Percentiles rank a stretch among this genome's conserved stretches.
phyloP scores from a whole-genome alignment of 495 filamentous ascomycete species.

The Chaetomium cochliodes region DNA sequence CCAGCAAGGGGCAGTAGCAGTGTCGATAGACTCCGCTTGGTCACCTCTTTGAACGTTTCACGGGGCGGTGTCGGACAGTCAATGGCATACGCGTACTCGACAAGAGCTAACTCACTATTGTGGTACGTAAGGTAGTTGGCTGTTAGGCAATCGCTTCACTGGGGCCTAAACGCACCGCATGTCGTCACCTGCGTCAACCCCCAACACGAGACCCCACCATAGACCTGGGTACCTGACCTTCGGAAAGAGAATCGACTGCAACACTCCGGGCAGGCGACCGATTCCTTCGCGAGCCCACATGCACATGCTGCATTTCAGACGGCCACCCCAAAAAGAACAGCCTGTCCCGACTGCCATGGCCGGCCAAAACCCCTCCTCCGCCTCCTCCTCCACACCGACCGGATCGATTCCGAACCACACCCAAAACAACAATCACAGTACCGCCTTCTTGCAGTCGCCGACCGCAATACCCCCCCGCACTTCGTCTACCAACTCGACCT shows the following conservation, averaged over 20 bases:
- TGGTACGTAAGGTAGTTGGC: neutral
- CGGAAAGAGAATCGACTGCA: neutral
- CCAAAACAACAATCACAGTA: neutral
- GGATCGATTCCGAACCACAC: constrained; percentile 14
- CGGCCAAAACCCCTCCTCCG: constrained; percentile 19
- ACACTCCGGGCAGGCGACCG: neutral
- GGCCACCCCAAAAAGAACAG: constrained; percentile 29
- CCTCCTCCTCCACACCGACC: constrained; percentile 6
- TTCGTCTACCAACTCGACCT: constrained; percentile 54
- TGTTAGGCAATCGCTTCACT: neutral
- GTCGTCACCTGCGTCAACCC: constrained; percentile 25
- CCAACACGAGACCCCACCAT: constrained; percentile 17
- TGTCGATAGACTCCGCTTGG: neutral
- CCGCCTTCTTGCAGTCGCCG: constrained; percentile 54
- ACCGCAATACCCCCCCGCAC: constrained; percentile 71
- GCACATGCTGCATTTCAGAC: constrained; percentile 29
- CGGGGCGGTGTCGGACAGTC: neutral
- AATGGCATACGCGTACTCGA: neutral
- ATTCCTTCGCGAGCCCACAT: neutral
- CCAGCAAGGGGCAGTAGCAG: neutral
- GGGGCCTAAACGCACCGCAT: constrained; percentile 21
- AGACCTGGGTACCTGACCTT: constrained; percentile 9
- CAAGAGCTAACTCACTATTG: neutral
- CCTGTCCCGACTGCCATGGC: constrained; percentile 29
- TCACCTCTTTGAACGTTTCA: neutral